phyloP scores from a whole-genome alignment of 2,329 filamentous ascomycete species.

The Pestalotiopsis sp. region DNA sequence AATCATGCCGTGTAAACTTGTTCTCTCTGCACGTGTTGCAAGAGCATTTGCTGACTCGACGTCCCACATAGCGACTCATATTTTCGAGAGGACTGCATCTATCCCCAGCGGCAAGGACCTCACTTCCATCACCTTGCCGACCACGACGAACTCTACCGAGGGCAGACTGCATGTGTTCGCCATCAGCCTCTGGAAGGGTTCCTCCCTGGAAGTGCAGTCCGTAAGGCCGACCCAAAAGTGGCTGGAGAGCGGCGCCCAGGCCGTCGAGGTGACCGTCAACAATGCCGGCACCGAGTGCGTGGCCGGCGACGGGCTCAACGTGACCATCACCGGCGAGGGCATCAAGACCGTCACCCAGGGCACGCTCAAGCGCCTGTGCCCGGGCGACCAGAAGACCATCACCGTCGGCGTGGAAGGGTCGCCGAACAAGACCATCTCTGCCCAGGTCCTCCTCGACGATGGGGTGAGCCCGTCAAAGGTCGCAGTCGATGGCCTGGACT shows the following conservation, averaged over 20 bases:
- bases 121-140: conserved; percentile 41
- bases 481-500: conserved; percentile 23
- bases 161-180: conserved; percentile 42
- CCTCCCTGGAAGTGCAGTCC: conserved; percentile 32
- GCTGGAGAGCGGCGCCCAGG: conserved; percentile 32
- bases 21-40: neutral
- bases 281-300: conserved; percentile 38
- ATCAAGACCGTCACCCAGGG: conserved; percentile 45
- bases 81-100: conserved; percentile 45
- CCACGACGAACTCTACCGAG: conserved; percentile 35
- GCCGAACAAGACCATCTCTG: conserved; percentile 21
- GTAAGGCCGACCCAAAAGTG: conserved; percentile 42
- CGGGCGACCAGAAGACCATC: conserved; percentile 41
- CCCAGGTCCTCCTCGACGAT: conserved; percentile 18
- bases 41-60: neutral
- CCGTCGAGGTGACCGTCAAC: conserved; percentile 40
- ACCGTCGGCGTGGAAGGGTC: conserved; percentile 34
- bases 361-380: conserved; percentile 36
- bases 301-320: conserved; percentile 25
- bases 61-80: conserved; percentile 32
- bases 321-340: conserved; percentile 31
- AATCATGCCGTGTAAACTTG: too few relatives aligned
- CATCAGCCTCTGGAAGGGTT: conserved; percentile 32
- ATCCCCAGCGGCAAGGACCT: conserved; percentile 41
- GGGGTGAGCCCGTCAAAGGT: conserved; percentile 17